These are phyloP conservation scores for Kazachstania bromeliacearum DNA, from an alignment of 805 yeast species.

Conservation along the genomic window DNA sequence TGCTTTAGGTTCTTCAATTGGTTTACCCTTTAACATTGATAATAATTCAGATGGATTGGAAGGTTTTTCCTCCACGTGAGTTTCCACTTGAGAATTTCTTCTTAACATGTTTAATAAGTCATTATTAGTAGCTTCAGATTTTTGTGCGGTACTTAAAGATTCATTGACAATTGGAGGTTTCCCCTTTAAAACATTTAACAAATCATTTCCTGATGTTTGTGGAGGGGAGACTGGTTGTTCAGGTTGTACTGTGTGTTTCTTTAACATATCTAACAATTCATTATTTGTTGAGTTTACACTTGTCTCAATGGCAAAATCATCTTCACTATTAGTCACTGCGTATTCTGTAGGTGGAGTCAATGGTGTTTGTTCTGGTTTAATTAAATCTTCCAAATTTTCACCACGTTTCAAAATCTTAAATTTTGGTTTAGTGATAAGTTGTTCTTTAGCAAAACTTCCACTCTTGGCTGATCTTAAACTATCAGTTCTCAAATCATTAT, in stretches of 20 bases:
- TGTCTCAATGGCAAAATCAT: not conserved
- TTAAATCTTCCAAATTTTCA: slow-evolving; percentile 21
- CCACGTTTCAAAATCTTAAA: slow-evolving; percentile 32
- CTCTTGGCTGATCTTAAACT: slow-evolving; percentile 11
- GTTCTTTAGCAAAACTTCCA: slow-evolving; percentile 3
- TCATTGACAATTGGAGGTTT: no score
- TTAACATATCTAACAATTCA: slow-evolving; percentile 7
- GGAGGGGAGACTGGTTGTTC: not conserved
- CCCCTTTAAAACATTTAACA: slow-evolving; percentile 7
- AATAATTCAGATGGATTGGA: slow-evolving; percentile 1
- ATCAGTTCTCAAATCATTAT: slow-evolving; percentile 12
- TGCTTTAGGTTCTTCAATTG: not conserved
- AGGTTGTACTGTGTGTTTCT: slow-evolving; percentile 2
- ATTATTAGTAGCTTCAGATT: slow-evolving; percentile 2
- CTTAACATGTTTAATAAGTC: slow-evolving; percentile 10
- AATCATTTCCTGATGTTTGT: slow-evolving; percentile 2
- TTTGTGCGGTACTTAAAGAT: not conserved
- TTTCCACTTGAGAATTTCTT: slow-evolving; percentile 6
- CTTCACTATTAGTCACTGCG: not conserved
- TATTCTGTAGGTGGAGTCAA: not conserved
- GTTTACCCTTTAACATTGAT: not conserved
- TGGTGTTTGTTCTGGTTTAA: not conserved
- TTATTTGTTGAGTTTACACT: slow-evolving; percentile 2
- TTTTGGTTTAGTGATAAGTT: slow-evolving; percentile 19
- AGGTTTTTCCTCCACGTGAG: no score